A percentile compares a stretch with the other conserved stretches of the same genome.
These are phyloP conservation scores for Pseudocercospora macadamiae DNA, from an alignment of 2,329 filamentous ascomycete species.

Conservation along the genomic window DNA sequence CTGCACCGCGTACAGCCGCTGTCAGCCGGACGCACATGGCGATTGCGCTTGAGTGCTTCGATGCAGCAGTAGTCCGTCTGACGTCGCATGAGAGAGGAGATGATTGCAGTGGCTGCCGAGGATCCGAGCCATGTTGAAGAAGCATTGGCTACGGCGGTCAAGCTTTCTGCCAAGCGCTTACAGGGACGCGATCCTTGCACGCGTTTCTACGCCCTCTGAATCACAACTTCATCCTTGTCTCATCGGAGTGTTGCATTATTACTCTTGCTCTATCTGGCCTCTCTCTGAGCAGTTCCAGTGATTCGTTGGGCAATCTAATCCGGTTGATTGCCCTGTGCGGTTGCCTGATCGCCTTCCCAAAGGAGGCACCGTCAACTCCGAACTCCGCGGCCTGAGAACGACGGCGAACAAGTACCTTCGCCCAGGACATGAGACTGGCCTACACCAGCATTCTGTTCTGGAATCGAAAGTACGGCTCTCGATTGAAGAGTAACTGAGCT, in stretches of 20 bases:
- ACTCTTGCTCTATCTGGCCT: neutral
- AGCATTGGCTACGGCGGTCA: neutral
- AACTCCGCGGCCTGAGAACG: too few species aligned
- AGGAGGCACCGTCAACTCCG: too few species aligned
- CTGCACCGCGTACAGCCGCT: neutral
- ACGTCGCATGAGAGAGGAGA: neutral
- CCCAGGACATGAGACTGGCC: too few species aligned
- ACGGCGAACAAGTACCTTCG: too few species aligned
- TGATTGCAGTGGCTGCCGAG: neutral
- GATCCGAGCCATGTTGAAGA: constrained; percentile 1
- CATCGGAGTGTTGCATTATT: neutral
- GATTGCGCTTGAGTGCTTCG: neutral
- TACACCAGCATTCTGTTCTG: too few species aligned
- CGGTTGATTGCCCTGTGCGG: too few species aligned
- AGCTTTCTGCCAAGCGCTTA: neutral
- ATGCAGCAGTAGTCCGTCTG: neutral
- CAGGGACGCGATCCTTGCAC: neutral
- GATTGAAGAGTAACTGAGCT: too few species aligned
- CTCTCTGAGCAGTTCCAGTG: too few species aligned
- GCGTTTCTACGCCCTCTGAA: neutral
- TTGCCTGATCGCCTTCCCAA: too few species aligned
- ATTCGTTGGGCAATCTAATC: too few species aligned
- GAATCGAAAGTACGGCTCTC: too few species aligned
- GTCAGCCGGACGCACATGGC: neutral
- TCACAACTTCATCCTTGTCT: neutral